A percentile compares a stretch with the other conserved stretches of the same genome.
Conservation (phyloP, 208 protist genomes). For the Crithidia brevicula region DNA sequence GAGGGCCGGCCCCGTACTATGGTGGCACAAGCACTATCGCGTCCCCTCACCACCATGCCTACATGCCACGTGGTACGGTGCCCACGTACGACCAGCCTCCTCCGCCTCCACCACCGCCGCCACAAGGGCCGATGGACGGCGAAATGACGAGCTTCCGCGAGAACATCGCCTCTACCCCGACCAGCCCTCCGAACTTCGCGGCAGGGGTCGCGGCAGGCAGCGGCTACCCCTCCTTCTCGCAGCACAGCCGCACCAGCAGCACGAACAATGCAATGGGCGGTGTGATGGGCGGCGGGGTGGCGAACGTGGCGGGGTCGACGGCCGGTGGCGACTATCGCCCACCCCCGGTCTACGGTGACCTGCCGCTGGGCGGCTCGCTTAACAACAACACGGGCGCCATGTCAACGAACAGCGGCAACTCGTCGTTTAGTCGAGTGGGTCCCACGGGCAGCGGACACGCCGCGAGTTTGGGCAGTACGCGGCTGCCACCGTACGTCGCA, state of each 20-base stretch:
- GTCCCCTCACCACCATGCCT: neutral
- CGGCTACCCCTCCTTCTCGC: conserved; percentile 11
- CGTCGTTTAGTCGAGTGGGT: neutral
- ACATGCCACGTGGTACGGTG: neutral
- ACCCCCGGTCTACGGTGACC: conserved; percentile 17
- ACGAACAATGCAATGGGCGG: neutral
- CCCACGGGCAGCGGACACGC: neutral
- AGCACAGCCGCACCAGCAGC: conserved; percentile 17
- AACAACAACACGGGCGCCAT: neutral
- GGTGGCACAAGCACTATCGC: neutral
- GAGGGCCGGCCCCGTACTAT: neutral
- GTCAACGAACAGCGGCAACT: conserved; percentile 6
- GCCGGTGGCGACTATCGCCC: conserved; percentile 12
- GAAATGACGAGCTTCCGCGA: neutral
- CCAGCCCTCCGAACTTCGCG: conserved; percentile 1
- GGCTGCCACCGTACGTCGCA: conserved; percentile 4
- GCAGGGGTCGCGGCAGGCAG: neutral
- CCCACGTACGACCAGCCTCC: neutral
- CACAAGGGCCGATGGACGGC: conserved; percentile 1
- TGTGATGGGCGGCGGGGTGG: neutral
- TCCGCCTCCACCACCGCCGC: neutral
- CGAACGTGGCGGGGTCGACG: neutral
- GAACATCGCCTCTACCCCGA: neutral
- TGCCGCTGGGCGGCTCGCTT: neutral
- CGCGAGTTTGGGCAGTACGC: neutral